Evolutionary conservation across 768 basidiomycete species (phyloP).

Genomic region (Suillus subalutaceus): DNA sequence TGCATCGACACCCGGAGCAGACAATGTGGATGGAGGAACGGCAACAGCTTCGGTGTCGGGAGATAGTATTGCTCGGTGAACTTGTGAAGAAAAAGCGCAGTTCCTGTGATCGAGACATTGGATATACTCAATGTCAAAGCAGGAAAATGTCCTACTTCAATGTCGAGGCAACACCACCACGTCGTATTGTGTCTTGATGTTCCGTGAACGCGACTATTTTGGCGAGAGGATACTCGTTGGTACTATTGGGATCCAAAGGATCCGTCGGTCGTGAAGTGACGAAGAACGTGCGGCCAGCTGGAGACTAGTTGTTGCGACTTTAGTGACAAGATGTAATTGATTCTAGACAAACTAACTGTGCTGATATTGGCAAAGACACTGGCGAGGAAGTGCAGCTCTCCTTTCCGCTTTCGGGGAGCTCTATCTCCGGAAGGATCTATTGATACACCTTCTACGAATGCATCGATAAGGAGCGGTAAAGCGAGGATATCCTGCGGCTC

Average conservation of each 20-base stretch:
- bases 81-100: constrained; percentile 69
- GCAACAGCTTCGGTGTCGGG: constrained; percentile 60
- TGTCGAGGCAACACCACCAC: constrained; percentile 84
- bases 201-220: constrained; percentile 89
- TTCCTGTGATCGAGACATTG: constrained; percentile 52
- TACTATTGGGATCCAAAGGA: constrained; percentile 43
- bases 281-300: constrained; percentile 79
- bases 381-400: constrained; percentile 86
- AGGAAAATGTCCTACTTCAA: constrained; percentile 65
- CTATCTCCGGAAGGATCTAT: constrained; percentile 52
- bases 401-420: constrained; percentile 63
- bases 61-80: constrained; percentile 72
- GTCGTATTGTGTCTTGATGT: constrained; percentile 81
- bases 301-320: constrained; percentile 53
- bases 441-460: constrained; percentile 77
- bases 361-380: constrained; percentile 94
- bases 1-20: constrained; percentile 79
- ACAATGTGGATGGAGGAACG: constrained; percentile 57
- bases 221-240: constrained; percentile 77
- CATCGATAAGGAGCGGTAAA: constrained; percentile 84
- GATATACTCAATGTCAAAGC: constrained; percentile 16
- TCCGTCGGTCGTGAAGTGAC: constrained; percentile 64
- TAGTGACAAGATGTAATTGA: neutral
- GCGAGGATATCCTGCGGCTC: constrained; percentile 59
- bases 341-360: constrained; percentile 51